Conservation (phyloP, 2,329 filamentous ascomycete species). For the Fusarium ambrosium region DNA sequence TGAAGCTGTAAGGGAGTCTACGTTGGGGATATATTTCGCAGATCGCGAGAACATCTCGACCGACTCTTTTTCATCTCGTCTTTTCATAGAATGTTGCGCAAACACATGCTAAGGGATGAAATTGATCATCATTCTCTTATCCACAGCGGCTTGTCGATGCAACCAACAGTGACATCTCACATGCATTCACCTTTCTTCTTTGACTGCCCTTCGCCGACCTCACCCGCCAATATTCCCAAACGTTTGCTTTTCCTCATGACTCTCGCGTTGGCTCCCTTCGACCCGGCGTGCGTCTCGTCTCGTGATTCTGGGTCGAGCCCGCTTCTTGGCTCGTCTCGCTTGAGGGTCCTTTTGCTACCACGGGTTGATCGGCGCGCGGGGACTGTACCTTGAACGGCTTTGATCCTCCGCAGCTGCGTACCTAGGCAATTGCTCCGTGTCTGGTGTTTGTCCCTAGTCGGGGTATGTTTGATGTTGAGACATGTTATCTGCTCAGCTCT, state of each 20-base stretch:
- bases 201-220: neutral
- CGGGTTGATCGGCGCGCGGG: slow-evolving; percentile 2
- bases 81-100: neutral
- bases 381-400: neutral
- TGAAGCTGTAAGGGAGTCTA: neutral
- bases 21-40: neutral
- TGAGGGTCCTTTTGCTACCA: slow-evolving; percentile 2
- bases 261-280: neutral
- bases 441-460: neutral
- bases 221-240: neutral
- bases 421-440: neutral
- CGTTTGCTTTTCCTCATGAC: slow-evolving; percentile 14
- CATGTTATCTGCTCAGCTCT: neutral
- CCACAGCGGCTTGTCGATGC: neutral
- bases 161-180: neutral
- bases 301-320: slow-evolving; percentile 9
- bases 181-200: slow-evolving; percentile 15
- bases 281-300: neutral
- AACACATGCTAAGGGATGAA: neutral
- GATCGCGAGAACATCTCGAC: neutral
- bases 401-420: neutral
- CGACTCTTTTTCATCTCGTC: neutral
- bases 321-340: slow-evolving; percentile 9
- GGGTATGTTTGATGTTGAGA: slow-evolving; percentile 3
- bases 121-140: neutral